phyloP scores from a whole-genome alignment of 345 rosid species.

The Citrus inodora region DNA sequence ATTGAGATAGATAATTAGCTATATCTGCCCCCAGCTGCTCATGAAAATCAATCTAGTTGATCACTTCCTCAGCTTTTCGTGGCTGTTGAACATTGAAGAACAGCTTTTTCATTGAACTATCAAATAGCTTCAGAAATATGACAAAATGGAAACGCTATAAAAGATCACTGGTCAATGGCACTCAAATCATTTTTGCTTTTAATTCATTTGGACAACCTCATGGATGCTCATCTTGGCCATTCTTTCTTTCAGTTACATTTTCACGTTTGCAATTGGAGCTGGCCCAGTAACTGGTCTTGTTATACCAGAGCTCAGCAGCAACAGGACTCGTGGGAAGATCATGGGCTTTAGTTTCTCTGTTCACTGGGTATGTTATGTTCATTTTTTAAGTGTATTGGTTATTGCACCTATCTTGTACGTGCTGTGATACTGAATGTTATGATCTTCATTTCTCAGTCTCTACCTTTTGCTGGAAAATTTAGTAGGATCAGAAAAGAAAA shows the following conservation, averaged over 20 bases:
- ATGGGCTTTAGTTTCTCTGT: constrained; percentile 71
- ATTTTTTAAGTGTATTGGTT: not conserved
- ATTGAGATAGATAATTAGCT: not conserved
- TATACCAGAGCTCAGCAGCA: constrained; percentile 75
- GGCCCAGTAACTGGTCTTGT: constrained; percentile 79
- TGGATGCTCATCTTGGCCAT: not conserved
- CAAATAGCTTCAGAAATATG: not conserved
- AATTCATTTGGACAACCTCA: not conserved
- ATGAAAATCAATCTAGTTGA: not conserved
- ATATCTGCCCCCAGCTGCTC: not conserved
- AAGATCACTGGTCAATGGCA: not conserved
- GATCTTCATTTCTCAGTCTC: not conserved
- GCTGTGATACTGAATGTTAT: not conserved
- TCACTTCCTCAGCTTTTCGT: not conserved
- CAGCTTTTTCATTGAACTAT: not conserved
- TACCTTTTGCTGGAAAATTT: not conserved
- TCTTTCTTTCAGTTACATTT: constrained; percentile 49
- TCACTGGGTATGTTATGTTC: constrained; percentile 59
- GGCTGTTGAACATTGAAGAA: not conserved
- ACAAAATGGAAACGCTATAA: not conserved
- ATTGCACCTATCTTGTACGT: not conserved
- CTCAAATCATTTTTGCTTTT: not conserved
- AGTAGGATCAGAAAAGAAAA: not conserved
- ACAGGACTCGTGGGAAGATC: constrained; percentile 65
- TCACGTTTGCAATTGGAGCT: constrained; percentile 67